Conservation (phyloP, 345 rosid species). For the Lumnitzera racemosa region DNA sequence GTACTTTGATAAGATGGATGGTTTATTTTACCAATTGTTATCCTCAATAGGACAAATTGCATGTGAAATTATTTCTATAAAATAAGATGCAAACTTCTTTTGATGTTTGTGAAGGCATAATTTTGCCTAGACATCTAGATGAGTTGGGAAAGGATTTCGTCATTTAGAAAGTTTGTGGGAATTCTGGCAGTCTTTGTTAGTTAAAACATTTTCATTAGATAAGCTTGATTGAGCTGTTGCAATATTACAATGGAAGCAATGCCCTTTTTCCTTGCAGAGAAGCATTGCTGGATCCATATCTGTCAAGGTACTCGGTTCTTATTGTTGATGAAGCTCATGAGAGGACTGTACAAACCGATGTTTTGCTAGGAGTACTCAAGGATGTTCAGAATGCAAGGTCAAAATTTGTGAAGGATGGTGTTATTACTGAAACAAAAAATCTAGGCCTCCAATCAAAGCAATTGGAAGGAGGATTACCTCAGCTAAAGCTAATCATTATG, state of each 20-base stretch:
- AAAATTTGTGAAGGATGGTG: constrained; percentile 23
- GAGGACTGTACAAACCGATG: constrained; percentile 92
- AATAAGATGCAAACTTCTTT: no score
- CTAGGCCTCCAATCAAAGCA: constrained; percentile 16
- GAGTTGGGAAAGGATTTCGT: no score
- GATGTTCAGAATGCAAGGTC: constrained; percentile 55
- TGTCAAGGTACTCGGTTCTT: constrained; percentile 75
- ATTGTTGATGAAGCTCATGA: constrained; percentile 96
- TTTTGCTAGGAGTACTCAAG: constrained; percentile 78
- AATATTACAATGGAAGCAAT: not conserved
- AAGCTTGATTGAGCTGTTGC: not conserved
- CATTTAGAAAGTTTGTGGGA: no score
- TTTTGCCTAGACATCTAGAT: no score
- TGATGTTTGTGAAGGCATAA: no score
- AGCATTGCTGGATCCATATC: constrained; percentile 75
- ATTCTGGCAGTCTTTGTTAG: no score
- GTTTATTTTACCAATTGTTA: no score
- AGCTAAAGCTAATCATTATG: constrained; percentile 80
- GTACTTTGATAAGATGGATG: no score
- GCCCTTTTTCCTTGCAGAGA: constrained; percentile 42
- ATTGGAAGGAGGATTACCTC: constrained; percentile 37
- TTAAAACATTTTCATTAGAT: no score
- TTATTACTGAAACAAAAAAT: constrained; percentile 17
- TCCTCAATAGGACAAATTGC: no score
- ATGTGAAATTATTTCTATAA: no score